phyloP scores from a whole-genome alignment of 805 yeast genomes.

The Blastobotrys peoriensis region DNA sequence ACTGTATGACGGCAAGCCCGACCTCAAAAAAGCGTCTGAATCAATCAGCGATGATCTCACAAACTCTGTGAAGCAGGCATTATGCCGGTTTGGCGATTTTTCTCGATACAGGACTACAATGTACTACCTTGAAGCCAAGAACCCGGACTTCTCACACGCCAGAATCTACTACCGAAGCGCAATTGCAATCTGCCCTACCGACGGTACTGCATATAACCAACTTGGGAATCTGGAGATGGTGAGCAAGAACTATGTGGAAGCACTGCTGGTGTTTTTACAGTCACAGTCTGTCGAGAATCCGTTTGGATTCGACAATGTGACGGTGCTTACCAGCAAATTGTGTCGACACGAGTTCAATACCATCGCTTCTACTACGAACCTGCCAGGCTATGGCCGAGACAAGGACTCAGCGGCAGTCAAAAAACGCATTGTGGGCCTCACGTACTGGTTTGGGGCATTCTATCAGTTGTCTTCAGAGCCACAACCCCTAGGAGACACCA shows the following conservation, averaged over 20 bases:
- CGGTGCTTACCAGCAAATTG: neutral
- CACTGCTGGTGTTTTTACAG: slow-evolving; percentile 10
- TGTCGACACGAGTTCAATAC: neutral
- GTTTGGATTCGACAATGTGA: slow-evolving; percentile 6
- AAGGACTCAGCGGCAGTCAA: neutral
- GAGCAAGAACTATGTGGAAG: slow-evolving; percentile 5
- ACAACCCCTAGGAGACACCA: neutral
- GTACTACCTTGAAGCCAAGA: slow-evolving; percentile 1
- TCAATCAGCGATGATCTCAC: neutral
- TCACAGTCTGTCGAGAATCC: slow-evolving; percentile 11
- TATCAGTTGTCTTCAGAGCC: neutral
- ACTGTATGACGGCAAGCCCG: neutral
- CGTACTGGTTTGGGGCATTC: neutral
- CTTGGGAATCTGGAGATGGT: slow-evolving; percentile 7
- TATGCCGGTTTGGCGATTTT: slow-evolving; percentile 14
- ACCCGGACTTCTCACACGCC: slow-evolving; percentile 10
- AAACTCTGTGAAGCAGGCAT: neutral
- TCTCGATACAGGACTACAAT: slow-evolving; percentile 12
- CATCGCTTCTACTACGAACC: neutral
- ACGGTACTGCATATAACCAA: slow-evolving; percentile 11
- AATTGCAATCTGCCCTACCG: neutral
- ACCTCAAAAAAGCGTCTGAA: slow-evolving; percentile 1
- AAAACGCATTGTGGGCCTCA: neutral
- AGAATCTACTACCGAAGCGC: slow-evolving; percentile 11
- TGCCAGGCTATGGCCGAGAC: neutral